Evolutionary conservation across 169 alveolate genomes (phyloP).

Genomic region (Plasmodium gallinaceum): DNA sequence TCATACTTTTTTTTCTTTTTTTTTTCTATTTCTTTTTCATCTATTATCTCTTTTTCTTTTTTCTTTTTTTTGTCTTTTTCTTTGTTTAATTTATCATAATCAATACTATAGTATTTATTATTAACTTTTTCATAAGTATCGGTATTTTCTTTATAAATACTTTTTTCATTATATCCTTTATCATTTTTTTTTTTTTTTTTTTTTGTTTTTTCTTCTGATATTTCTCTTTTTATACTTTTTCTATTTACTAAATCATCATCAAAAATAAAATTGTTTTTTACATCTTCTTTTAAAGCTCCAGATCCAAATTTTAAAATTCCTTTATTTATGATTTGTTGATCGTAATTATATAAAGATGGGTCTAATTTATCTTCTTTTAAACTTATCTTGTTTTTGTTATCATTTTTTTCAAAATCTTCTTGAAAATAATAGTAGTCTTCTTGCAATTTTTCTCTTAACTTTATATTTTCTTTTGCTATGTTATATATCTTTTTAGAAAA

Average conservation of each 20-base stretch:
- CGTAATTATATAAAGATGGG: constrained; percentile 44
- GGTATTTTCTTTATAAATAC: background rate
- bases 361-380: constrained; percentile 41
- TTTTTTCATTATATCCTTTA: background rate
- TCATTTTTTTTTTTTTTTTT: constrained; percentile 38
- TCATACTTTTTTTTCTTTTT: constrained; percentile 11
- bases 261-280: constrained; percentile 33
- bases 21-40: constrained; percentile 8
- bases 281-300: constrained; percentile 13
- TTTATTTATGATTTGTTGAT: constrained; percentile 55
- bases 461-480: constrained; percentile 91
- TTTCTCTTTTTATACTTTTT: constrained; percentile 36
- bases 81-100: background rate
- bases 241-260: constrained; percentile 26
- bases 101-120: background rate
- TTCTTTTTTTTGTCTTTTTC: constrained; percentile 5
- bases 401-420: constrained; percentile 93
- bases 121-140: too few species aligned
- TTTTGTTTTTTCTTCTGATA: constrained; percentile 35
- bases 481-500: constrained; percentile 90
- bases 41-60: background rate
- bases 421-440: constrained; percentile 83
- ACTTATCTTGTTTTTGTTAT: constrained; percentile 72
- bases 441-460: constrained; percentile 87
- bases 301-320: constrained; percentile 75